Evolutionary conservation across 176 grass and related monocot genomes (phyloP).

Genomic region (Rhipidocladum racemiflorum): DNA sequence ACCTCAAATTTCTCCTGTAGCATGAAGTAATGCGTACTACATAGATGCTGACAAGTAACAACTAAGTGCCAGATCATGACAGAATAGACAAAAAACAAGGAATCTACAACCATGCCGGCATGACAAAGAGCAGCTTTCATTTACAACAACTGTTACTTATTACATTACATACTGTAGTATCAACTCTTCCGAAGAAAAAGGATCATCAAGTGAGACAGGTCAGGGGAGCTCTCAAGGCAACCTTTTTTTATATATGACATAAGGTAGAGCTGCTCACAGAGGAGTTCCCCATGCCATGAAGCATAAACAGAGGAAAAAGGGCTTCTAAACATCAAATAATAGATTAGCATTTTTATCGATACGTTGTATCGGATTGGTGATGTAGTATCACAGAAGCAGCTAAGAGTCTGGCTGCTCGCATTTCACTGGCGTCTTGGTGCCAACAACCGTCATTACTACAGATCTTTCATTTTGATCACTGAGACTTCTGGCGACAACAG

Average conservation of each 20-base stretch:
- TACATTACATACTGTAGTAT: slow-evolving; percentile 32
- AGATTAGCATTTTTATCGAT: neutral
- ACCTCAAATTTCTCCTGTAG: too few relatives aligned
- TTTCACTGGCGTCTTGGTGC: slow-evolving; percentile 47
- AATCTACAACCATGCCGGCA: neutral
- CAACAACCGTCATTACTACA: neutral
- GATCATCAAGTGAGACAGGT: neutral
- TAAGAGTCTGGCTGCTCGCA: slow-evolving; percentile 54
- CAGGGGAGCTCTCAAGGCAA: slow-evolving; percentile 43
- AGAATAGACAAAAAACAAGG: too few relatives aligned
- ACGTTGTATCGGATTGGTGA: neutral
- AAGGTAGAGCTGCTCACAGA: slow-evolving; percentile 49
- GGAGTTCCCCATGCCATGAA: slow-evolving; percentile 40
- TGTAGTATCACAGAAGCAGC: neutral
- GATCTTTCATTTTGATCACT: slow-evolving; percentile 37
- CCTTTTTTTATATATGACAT: slow-evolving; percentile 42
- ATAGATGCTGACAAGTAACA: too few relatives aligned
- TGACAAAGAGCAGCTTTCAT: slow-evolving; percentile 39
- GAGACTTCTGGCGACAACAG: slow-evolving; percentile 69
- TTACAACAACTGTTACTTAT: slow-evolving; percentile 35
- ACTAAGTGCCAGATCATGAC: too few relatives aligned
- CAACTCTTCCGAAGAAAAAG: neutral
- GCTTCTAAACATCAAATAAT: slow-evolving; percentile 15
- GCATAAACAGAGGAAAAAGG: slow-evolving; percentile 7
- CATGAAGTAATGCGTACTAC: too few relatives aligned